Base-by-base conservation (phyloP, 768 basidiomycete genomes). In the Pleurotus tuoliensis region DNA sequence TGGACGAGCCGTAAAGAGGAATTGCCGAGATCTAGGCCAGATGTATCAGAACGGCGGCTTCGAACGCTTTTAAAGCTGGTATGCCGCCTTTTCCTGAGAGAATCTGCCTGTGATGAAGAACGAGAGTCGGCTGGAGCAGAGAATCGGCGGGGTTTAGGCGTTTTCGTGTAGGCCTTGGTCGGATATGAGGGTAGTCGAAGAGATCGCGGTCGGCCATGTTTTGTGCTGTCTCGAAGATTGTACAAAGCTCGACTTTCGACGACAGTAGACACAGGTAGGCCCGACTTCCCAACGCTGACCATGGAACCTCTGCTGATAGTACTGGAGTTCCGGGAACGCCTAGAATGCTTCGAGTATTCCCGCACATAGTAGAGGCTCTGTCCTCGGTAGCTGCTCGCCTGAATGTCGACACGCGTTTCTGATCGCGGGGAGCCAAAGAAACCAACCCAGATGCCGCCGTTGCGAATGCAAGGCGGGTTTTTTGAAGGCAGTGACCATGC, bases 351-450 rank as follows among this genome's bases (percentile, higher is more conserved):
- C 11, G 51, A 41, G 3, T 8, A 22, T 18, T 25, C 51, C 16
- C 51, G 20, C 34, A 41, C 22, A 5, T 41, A 39, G 20, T 53
- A 53, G 37, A 41, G 38, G 20, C 24, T 37, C 11, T 38, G 39
- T 53, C 37, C 41, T 8, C 3, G 8, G 15, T 9, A 11, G 6
- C 3, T 41, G 18, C 24, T 30, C 15, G 34, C 25, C 1, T 53
- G 22, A 18, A 11, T 53, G 38, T 66, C 70, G 22, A 70, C 61
- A 22, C 67, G 65, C n/a, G 71, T 75, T 67, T 80, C 78, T 70
- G 72, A 75, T 6, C 69, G 61, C 16, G 78, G 78, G 41, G 77
- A 78, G 38, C 77, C 76, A 40, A 78, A 69, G 51, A 78, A 71
- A 1, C 78, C 78, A 15, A 77, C 73, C 27, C 75, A 56, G 59